Base-by-base conservation (phyloP, 805 yeast species). In the Priceomyces castillae region DNA sequence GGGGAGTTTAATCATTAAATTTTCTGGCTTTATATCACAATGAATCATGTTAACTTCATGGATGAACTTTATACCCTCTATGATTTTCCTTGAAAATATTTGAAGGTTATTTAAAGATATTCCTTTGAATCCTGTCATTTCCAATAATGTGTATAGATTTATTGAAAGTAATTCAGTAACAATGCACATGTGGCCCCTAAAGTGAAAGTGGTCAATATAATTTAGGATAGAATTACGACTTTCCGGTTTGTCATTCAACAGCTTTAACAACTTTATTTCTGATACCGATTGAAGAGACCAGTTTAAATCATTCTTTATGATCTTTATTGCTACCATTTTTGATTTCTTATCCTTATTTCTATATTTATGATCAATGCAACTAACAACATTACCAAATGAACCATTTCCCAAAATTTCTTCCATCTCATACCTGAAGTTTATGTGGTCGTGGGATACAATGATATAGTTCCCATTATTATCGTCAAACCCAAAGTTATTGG, bases 1-100 rank as follows among this genome's bases (percentile, higher is more conserved):
- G 1, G 75, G 75, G 11, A 69, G 46, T 39, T 59, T 57, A 3
- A 85, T 62, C 82, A 87, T 80, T 30, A 89, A 69, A 61, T 89
- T 89, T 54, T 87, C 96, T 0, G 95, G 96, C 56, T 89, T 89
- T 44, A 89, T 66, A 58, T 89, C 96, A 54, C 95, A 88, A 58
- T 89, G 96, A 19, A 89, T 79, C 5, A 89, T 74, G 10, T 73
- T 67, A 20, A 70, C 57, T 0, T 64, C 50, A 51, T 84, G 90
- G 26, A 89, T 68, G 49, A 71, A 80, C n/a, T 71, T 60, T 35
- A 89, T 59, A 0, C 87, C 90, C 6, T 67, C 58, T 11, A 86
- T 61, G 3, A 86, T 65, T 46, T 86, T 87, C 34, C 50, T 57
- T 0, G 82, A 65, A 56, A 87, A 74, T 19, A 55, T 55, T 48